These are phyloP conservation scores for Hanseniaspora hatyaiensis DNA, from an alignment of 805 yeast genomes.

Conservation along the genomic window DNA sequence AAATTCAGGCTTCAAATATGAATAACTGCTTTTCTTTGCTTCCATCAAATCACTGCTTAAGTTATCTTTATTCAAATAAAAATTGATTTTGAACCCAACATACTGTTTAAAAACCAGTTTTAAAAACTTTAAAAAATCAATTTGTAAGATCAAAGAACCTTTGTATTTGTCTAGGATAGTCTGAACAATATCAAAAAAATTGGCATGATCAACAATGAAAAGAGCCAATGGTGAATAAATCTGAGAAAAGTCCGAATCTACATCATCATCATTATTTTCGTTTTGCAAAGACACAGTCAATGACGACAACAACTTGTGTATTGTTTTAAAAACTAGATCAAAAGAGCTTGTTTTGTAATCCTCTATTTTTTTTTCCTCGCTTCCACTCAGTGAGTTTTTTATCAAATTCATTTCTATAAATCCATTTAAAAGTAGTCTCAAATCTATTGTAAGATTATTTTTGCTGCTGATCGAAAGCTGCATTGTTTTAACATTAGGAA, in stretches of 20 bases:
- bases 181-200: slow-evolving; percentile 10
- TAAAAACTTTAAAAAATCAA: slow-evolving; percentile 28
- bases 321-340: slow-evolving; percentile 13
- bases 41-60: background rate
- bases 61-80: slow-evolving; percentile 6
- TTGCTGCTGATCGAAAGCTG: background rate
- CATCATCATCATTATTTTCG: slow-evolving; percentile 16
- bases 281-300: slow-evolving; percentile 1
- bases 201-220: slow-evolving; percentile 15
- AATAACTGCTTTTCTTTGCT: background rate
- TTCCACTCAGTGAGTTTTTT: background rate
- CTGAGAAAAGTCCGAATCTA: slow-evolving; percentile 27
- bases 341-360: slow-evolving; percentile 1
- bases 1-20: background rate
- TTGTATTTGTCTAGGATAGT: slow-evolving; percentile 25
- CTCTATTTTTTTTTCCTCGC: background rate
- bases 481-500: slow-evolving; percentile 6
- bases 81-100: slow-evolving; percentile 17
- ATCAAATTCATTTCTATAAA: slow-evolving; percentile 14
- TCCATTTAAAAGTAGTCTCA: slow-evolving; percentile 6
- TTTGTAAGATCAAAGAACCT: slow-evolving; percentile 28
- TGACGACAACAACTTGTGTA: slow-evolving; percentile 10
- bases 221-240: slow-evolving; percentile 6
- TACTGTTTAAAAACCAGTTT: slow-evolving; percentile 24
- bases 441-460: background rate